A percentile compares a stretch with the other conserved stretches of the same genome.
Evolutionary conservation across 306 rosid species (phyloP).

Genomic region (Vigna hirtella): DNA sequence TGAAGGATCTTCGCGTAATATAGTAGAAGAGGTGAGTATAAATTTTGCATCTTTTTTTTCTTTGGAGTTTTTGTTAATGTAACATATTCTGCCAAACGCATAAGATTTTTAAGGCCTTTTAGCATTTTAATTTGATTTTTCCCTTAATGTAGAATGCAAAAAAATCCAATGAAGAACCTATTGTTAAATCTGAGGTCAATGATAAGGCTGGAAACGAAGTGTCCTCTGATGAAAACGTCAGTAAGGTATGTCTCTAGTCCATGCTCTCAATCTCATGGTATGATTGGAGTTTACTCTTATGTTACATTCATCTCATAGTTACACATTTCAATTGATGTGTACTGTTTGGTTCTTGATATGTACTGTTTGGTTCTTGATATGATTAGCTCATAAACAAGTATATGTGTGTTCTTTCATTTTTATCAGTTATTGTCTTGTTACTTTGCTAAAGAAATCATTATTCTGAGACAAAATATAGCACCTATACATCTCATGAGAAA

Average conservation of each 20-base stretch:
- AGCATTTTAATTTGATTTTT: slow-evolving; percentile 29
- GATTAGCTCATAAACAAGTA: slow-evolving; percentile 29
- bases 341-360: slow-evolving; percentile 10
- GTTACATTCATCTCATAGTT: slow-evolving; percentile 33
- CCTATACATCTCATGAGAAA: neutral
- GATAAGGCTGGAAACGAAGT: slow-evolving; percentile 51
- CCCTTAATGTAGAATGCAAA: slow-evolving; percentile 52
- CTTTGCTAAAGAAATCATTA: neutral
- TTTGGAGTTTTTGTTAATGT: slow-evolving; percentile 8
- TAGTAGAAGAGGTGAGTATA: slow-evolving; percentile 63
- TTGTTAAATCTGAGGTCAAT: slow-evolving; percentile 58
- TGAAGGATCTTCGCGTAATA: slow-evolving; percentile 49
- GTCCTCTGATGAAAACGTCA: slow-evolving; percentile 56
- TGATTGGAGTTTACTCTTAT: slow-evolving; percentile 27
- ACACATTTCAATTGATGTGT: slow-evolving; percentile 24
- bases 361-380: slow-evolving; percentile 7
- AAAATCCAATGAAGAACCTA: slow-evolving; percentile 55
- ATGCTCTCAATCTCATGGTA: slow-evolving; percentile 2
- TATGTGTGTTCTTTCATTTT: slow-evolving; percentile 8
- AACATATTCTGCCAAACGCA: slow-evolving; percentile 33
- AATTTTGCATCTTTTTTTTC: slow-evolving; percentile 24
- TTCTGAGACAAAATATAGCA: slow-evolving; percentile 24
- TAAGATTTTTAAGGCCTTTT: neutral
- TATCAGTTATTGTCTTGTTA: slow-evolving; percentile 30
- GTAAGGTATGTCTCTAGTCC: slow-evolving; percentile 44